These are phyloP conservation scores for Plasmodium cynomolgi DNA, from an alignment of 169 alveolate genomes.

Conservation along the genomic window DNA sequence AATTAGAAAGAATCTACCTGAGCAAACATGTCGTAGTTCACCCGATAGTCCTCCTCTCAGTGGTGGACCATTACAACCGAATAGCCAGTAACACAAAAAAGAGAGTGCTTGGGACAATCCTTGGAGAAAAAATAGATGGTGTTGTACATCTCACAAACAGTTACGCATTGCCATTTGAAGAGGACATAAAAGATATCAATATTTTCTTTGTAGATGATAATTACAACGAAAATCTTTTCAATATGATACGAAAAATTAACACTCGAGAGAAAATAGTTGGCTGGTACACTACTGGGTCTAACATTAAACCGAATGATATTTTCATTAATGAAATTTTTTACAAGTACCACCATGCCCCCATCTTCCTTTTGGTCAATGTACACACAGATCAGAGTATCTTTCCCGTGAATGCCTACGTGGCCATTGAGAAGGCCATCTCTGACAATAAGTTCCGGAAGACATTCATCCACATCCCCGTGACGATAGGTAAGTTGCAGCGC, in stretches of 20 bases:
- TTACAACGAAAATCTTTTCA: slow-evolving; percentile 96
- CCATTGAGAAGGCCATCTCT: slow-evolving; percentile 95
- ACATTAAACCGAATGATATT: slow-evolving; percentile 96
- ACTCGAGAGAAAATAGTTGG: slow-evolving; percentile 98
- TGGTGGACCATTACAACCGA: slow-evolving; percentile 99
- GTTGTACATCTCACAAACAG: slow-evolving; percentile 97
- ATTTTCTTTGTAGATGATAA: slow-evolving; percentile 99
- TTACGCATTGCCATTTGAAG: slow-evolving; percentile 99
- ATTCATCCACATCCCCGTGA: slow-evolving; percentile 94
- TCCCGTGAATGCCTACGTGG: slow-evolving; percentile 96
- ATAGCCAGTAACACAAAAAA: slow-evolving; percentile 95
- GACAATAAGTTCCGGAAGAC: slow-evolving; percentile 93
- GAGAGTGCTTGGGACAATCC: slow-evolving; percentile 99
- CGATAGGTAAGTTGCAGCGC: slow-evolving; percentile 87
- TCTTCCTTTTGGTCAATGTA: slow-evolving; percentile 94
- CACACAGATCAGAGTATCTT: slow-evolving; percentile 79
- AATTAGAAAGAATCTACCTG: slow-evolving; percentile 69
- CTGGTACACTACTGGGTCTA: slow-evolving; percentile 99
- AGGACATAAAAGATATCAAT: slow-evolving; percentile 97
- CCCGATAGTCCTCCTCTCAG: slow-evolving; percentile 97
- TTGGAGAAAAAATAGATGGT: slow-evolving; percentile 93
- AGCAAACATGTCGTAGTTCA: slow-evolving; percentile 92
- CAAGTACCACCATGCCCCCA: slow-evolving; percentile 95
- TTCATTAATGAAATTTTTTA: slow-evolving; percentile 97
- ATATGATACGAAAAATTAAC: slow-evolving; percentile 97